phyloP scores from a whole-genome alignment of 2,329 filamentous ascomycete species.

The Stemphylium lycopersici region DNA sequence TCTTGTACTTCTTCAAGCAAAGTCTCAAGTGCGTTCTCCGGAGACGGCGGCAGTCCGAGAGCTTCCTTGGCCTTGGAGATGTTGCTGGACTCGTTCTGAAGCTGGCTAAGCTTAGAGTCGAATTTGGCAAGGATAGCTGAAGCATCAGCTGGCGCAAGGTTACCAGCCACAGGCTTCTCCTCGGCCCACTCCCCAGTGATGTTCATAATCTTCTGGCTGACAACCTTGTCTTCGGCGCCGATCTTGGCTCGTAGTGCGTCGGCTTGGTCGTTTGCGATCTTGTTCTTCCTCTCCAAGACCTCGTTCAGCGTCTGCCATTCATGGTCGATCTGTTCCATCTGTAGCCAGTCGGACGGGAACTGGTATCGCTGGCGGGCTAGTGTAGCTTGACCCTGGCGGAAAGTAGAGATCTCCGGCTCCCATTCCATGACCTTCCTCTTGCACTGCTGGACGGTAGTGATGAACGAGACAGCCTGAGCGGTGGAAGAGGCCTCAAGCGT shows the following conservation, averaged over 20 bases:
- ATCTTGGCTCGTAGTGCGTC: conserved; percentile 96
- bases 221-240: conserved; percentile 86
- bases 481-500: conserved; percentile 94
- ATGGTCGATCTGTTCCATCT: conserved; percentile 93
- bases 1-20: conserved; percentile 96
- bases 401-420: conserved; percentile 95
- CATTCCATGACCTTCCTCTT: conserved; percentile 92
- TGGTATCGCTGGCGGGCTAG: conserved; percentile 91
- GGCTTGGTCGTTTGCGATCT: conserved; percentile 94
- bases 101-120: conserved; percentile 79
- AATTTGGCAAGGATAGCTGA: conserved; percentile 82
- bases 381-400: conserved; percentile 93
- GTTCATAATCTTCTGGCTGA: conserved; percentile 85
- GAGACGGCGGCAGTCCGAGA: conserved; percentile 80
- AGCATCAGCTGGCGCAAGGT: conserved; percentile 86
- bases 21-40: conserved; percentile 80
- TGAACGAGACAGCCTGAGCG: conserved; percentile 96
- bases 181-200: conserved; percentile 89
- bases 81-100: conserved; percentile 89
- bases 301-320: conserved; percentile 96
- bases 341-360: conserved; percentile 91
- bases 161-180: conserved; percentile 95
- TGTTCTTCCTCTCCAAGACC: conserved; percentile 87
- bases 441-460: conserved; percentile 95
- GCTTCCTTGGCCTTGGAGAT: conserved; percentile 97